These are phyloP conservation scores for Colletotrichum tanaceti DNA, from an alignment of 2,329 filamentous ascomycete species.

Conservation along the genomic window DNA sequence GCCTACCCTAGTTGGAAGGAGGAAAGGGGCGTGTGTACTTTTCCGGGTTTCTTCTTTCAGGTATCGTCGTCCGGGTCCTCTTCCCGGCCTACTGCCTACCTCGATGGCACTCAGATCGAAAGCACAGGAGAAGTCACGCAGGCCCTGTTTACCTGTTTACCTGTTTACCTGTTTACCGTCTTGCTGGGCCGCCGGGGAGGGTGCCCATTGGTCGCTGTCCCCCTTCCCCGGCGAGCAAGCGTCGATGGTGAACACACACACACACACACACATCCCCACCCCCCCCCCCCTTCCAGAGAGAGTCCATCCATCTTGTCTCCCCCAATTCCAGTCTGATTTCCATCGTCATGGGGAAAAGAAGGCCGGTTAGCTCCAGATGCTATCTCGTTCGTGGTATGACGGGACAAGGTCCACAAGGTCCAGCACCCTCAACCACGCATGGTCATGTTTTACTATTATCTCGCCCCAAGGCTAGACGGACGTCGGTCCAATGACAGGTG, in stretches of 20 bases:
- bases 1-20: neutral
- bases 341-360: neutral
- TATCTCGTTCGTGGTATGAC: constrained; percentile 13
- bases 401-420: constrained; percentile 21
- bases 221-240: constrained; percentile 18
- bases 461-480: constrained; percentile 25
- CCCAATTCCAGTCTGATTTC: constrained; percentile 5
- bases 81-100: too few relatives aligned
- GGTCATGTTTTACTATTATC: constrained; percentile 38
- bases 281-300: constrained; percentile 22
- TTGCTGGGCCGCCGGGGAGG: constrained; percentile 36
- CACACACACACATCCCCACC: too few relatives aligned
- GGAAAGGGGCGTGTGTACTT: neutral
- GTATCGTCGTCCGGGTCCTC: constrained; percentile 26
- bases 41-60: constrained; percentile 29
- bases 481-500: constrained; percentile 26
- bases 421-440: constrained; percentile 25
- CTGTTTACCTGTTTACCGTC: constrained; percentile 22
- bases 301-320: neutral
- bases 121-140: constrained; percentile 29
- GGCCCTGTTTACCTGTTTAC: too few relatives aligned
- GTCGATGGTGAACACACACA: constrained; percentile 11
- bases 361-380: constrained; percentile 30
- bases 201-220: constrained; percentile 31
- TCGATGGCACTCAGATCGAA: constrained; percentile 23